Evolutionary conservation across 2,329 filamentous ascomycete species (phyloP).

Genomic region (Aspergillus unguis): DNA sequence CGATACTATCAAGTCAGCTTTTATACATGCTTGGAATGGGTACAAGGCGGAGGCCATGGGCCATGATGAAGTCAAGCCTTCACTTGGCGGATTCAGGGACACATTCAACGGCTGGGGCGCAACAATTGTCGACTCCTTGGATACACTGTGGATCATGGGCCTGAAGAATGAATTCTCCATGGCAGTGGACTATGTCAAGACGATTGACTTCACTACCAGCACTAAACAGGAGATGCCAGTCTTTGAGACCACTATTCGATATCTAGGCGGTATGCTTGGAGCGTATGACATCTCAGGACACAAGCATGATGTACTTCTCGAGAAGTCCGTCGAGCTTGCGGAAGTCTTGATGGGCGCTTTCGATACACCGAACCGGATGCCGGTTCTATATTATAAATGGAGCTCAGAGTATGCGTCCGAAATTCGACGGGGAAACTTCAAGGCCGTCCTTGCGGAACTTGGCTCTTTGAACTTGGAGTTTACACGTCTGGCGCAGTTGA

Average conservation of each 20-base stretch:
- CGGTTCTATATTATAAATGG: conserved; percentile 76
- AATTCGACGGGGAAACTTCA: conserved; percentile 58
- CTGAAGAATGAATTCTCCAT: conserved; percentile 75
- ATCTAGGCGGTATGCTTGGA: conserved; percentile 78
- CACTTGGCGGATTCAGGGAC: conserved; percentile 65
- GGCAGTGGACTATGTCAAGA: conserved; percentile 64
- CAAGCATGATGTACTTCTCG: conserved; percentile 65
- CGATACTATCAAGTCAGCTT: conserved; percentile 66
- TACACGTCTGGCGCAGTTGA: conserved; percentile 81
- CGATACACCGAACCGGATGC: conserved; percentile 93
- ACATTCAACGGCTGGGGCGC: conserved; percentile 92
- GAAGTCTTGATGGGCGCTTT: conserved; percentile 79
- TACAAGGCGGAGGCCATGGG: conserved; percentile 78
- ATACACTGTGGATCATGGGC: conserved; percentile 85
- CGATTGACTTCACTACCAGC: conserved; percentile 80
- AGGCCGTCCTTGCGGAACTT: conserved; percentile 63
- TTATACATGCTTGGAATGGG: conserved; percentile 74
- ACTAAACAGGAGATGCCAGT: conserved; percentile 70
- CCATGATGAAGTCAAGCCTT: conserved; percentile 79
- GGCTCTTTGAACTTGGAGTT: conserved; percentile 85
- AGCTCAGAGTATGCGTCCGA: conserved; percentile 61
- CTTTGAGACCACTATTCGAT: conserved; percentile 89
- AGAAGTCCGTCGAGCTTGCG: conserved; percentile 75
- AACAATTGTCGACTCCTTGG: conserved; percentile 76
- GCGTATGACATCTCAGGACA: conserved; percentile 82